Evolutionary conservation across 2,329 filamentous ascomycete genomes (phyloP).

Genomic region (Clonostachys chloroleuca): DNA sequence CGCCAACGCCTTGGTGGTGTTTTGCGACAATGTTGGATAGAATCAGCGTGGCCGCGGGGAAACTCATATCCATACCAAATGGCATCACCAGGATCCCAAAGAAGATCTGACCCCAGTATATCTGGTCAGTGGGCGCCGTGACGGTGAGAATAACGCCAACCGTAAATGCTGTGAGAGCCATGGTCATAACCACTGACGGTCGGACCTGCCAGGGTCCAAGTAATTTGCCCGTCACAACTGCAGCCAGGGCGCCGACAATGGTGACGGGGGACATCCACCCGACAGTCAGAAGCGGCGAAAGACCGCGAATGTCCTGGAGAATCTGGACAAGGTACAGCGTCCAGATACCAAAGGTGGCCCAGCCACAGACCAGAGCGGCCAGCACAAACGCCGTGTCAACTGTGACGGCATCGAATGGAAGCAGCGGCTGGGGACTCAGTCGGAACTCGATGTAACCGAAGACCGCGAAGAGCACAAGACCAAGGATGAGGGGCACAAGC

Average conservation of each 20-base stretch:
- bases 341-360: conserved; percentile 51
- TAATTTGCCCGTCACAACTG: conserved; percentile 35
- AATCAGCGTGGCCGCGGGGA: conserved; percentile 57
- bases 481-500: conserved; percentile 52
- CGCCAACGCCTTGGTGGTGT: conserved; percentile 40
- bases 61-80: conserved; percentile 64
- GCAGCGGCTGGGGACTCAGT: conserved; percentile 41
- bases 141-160: conserved; percentile 35
- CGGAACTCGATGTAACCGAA: conserved; percentile 56
- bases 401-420: conserved; percentile 47
- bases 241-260: conserved; percentile 36
- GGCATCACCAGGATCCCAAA: conserved; percentile 52
- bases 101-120: conserved; percentile 63
- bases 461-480: conserved; percentile 43
- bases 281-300: conserved; percentile 34
- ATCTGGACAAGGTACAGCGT: conserved; percentile 47
- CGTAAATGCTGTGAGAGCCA: conserved; percentile 37
- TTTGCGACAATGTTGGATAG: conserved; percentile 46
- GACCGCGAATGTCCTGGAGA: conserved; percentile 34
- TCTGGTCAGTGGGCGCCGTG: conserved; percentile 46
- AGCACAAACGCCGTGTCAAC: conserved; percentile 50
- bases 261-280: conserved; percentile 40
- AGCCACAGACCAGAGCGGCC: conserved; percentile 46
- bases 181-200: conserved; percentile 33
- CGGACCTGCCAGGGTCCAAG: conserved; percentile 27